Evolutionary conservation across 768 basidiomycete species (phyloP), one percentile per base, ranked within the genome.

Genomic region (Termitomyces sp.): DNA sequence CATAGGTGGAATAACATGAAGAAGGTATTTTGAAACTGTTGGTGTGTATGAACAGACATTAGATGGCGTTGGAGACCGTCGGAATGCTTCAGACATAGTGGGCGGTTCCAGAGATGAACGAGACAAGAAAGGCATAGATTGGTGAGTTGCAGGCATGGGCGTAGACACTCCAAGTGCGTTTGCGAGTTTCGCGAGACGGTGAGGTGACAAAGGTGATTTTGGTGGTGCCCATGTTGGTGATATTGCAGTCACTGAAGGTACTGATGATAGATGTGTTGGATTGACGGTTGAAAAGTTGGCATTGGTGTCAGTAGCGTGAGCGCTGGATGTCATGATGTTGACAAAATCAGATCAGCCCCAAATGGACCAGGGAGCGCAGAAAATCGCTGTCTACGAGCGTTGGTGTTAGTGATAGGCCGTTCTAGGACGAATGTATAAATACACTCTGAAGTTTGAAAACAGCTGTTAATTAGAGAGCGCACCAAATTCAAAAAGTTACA

Each of bases 151-250:
- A 6, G 91, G 91, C 54, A 89, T 69, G 0, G 91, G 91, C 0
- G 85, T 86, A 3, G 88, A 78, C 39, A 94, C 85, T 48, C 92
- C 92, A 46, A 94, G 84, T 3, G 92, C 91, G 67, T 93, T 93
- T 16, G 91, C 92, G 24, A 94, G 77, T 64, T 88, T 90, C 37
- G 89, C 92, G 11, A 93, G 83, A 13, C 89, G 80, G 64, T 89
- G 81, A 5, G 92, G 91, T 3, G 90, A 72, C 8, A 93, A 75
- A 4, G 91, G 92, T 24, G 87, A 70, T 66, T 83, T 87, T 58
- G 89, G 89, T 6, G 82, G 83, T 4, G 75, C 76, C 88, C 89
- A 88, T 69, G 76, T 63, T 55, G 73, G 76, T 7, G 72, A 67
- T 62, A 73, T 59, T 27, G 71, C 66, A 53, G 69, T 61, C 46